phyloP scores from a whole-genome alignment of 768 basidiomycete species.

The Tephrocybe rancida region DNA sequence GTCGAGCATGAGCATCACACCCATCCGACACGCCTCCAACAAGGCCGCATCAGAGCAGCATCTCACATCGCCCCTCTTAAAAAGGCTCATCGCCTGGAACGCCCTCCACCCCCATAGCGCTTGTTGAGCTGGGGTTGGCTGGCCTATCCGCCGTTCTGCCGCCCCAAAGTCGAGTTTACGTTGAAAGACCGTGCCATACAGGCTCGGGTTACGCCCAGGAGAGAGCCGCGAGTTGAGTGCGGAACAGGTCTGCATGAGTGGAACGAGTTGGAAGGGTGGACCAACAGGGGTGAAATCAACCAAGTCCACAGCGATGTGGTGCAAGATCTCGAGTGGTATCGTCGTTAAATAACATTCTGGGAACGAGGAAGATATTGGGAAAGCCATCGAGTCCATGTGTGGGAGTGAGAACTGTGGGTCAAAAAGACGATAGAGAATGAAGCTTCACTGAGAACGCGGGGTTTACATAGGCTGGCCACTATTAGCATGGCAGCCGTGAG shows the following conservation, averaged over 20 bases:
- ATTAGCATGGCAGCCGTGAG: neutral
- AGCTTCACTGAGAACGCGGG: too few species aligned
- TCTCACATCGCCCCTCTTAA: neutral
- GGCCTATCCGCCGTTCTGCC: conserved; percentile 49
- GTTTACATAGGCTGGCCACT: neutral
- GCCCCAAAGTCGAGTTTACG: conserved; percentile 59
- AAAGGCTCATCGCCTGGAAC: conserved; percentile 1
- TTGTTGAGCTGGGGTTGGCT: conserved; percentile 27
- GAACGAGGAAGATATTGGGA: neutral
- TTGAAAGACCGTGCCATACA: conserved; percentile 58
- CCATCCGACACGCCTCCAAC: conserved; percentile 1
- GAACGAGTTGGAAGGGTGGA: conserved; percentile 46
- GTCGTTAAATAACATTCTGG: neutral
- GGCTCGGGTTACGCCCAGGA: conserved; percentile 27
- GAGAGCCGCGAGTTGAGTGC: conserved; percentile 38
- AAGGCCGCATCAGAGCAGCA: neutral
- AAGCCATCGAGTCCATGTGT: neutral
- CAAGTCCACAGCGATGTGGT: neutral
- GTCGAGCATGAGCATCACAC: conserved; percentile 37
- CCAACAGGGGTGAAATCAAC: conserved; percentile 32
- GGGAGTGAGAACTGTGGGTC: conserved; percentile 35
- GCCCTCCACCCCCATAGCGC: conserved; percentile 1
- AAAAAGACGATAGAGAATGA: conserved; percentile 45
- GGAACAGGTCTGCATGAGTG: conserved; percentile 48
- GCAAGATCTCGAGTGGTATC: neutral